phyloP scores from a whole-genome alignment of 305 asterid species.

The Withania somnifera region DNA sequence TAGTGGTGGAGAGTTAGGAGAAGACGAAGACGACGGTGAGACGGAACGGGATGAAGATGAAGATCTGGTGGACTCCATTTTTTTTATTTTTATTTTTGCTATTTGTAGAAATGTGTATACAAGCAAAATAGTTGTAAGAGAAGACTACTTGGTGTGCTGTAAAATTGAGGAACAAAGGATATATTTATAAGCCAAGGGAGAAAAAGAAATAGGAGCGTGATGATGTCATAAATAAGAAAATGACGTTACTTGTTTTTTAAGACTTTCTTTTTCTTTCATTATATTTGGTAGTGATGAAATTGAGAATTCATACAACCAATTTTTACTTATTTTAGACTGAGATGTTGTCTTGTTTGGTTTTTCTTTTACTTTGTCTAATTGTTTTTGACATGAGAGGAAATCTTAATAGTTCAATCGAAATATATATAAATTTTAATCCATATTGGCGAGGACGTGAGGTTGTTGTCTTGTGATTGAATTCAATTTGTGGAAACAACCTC shows the following conservation, averaged over 20 bases:
- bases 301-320: background rate
- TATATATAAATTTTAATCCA: background rate
- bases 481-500: too few species aligned
- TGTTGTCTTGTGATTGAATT: too few species aligned
- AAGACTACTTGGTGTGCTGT: background rate
- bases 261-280: background rate
- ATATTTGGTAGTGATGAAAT: background rate
- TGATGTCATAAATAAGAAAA: background rate
- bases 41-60: slow-evolving; percentile 17
- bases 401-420: background rate
- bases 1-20: slow-evolving; percentile 10
- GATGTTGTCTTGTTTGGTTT: background rate
- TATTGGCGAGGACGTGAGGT: too few species aligned
- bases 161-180: background rate
- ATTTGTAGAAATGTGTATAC: background rate
- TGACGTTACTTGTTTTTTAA: background rate
- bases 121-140: background rate
- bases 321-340: background rate
- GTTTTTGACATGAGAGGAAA: background rate
- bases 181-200: background rate
- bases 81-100: background rate
- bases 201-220: background rate
- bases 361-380: background rate
- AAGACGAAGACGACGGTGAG: slow-evolving; percentile 16
- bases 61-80: slow-evolving; percentile 26